Base-by-base conservation (phyloP, 805 yeast species). In the Jamesozyma rosinii region DNA sequence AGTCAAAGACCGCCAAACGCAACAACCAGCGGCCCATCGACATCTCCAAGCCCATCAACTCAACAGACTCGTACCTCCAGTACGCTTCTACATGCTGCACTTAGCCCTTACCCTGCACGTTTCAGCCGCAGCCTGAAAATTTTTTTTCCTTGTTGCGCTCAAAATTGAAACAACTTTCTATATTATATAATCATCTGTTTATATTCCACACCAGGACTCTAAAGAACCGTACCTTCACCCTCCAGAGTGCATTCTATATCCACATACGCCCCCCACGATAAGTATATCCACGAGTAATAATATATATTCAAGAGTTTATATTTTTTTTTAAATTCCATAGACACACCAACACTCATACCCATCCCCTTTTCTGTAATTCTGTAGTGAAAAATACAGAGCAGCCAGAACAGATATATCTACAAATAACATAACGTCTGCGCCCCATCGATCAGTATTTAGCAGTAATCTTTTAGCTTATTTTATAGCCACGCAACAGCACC, bases 41-140 rank as follows among this genome's bases (percentile, higher is more conserved):
- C n/a, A 34, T 40, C 13, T 34, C 42, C 6, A 34, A 20, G 18
- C 42, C 42, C 9, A 5, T 40, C 18, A 32, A 26, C 20, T 9
- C 5, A 9, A 14, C 6, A 11, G 26, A 34, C 13, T 14, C 38
- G 17, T 14, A 35, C 29, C 15, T 17, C 24, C 37, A 20, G 13
- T 18, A 19, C 18, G 10, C 4, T 22, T 21, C 38, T 5, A 35
- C n/a, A 9, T 35, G 38, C 15, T 35, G 38, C 18, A 21, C 38
- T 11, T 35, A 35, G 22, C 15, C n/a, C n/a, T n/a, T n/a, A n/a
- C n/a, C n/a, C n/a, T n/a, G n/a, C n/a, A n/a, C n/a, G n/a, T n/a
- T n/a, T n/a, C n/a, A n/a, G n/a, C n/a, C n/a, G n/a, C n/a, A n/a
- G n/a, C n/a, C n/a, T n/a, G n/a, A n/a, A n/a, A n/a, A n/a, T n/a